A percentile compares a stretch with the other conserved stretches of the same genome.
These are phyloP conservation scores for Chlorella variabilis DNA, from an alignment of 163 green algal genomes.

Conservation along the genomic window DNA sequence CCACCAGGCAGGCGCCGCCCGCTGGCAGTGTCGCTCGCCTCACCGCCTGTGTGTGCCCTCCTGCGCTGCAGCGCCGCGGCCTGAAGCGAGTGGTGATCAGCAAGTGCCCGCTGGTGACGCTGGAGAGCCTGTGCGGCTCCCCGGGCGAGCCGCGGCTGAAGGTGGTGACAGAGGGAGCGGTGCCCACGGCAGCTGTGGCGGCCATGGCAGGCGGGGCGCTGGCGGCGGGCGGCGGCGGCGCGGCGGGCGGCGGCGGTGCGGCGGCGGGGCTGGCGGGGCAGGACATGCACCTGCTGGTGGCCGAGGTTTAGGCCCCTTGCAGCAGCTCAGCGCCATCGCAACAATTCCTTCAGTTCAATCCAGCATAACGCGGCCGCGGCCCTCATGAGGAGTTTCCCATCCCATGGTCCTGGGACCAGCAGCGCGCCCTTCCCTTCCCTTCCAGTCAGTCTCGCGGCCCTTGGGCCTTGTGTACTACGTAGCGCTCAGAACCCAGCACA, in stretches of 20 bases:
- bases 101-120: slow-evolving; percentile 34
- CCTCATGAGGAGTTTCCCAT: too few species aligned
- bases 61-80: background rate
- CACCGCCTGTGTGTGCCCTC: background rate
- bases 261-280: background rate
- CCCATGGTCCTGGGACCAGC: too few species aligned
- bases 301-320: background rate
- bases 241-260: background rate
- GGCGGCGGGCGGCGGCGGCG: background rate
- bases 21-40: background rate
- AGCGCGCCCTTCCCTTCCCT: too few species aligned
- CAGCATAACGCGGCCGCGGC: too few species aligned
- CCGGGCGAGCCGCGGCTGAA: background rate
- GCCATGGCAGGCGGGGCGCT: background rate
- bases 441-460: too few species aligned
- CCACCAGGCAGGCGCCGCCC: background rate
- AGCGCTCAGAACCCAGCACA: too few species aligned
- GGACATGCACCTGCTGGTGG: slow-evolving; percentile 30
- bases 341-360: too few species aligned
- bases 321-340: too few species aligned
- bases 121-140: slow-evolving; percentile 14
- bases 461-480: too few species aligned
- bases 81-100: slow-evolving; percentile 34
- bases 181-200: background rate
- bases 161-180: background rate